Conservation (phyloP, 805 yeast genomes). For the Candida caryicola region DNA sequence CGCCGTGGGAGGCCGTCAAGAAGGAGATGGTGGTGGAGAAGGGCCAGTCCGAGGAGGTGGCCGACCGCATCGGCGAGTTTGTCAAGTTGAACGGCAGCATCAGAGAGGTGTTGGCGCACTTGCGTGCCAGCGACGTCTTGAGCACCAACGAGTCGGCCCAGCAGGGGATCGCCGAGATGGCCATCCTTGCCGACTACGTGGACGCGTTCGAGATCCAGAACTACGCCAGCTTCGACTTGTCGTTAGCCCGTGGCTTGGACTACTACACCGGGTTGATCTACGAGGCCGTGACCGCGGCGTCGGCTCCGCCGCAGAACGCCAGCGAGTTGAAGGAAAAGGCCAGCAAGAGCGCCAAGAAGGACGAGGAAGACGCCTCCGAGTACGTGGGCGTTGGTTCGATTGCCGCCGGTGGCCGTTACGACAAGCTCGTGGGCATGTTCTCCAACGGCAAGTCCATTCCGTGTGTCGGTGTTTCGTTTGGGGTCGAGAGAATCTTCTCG, state of each 20-base stretch:
- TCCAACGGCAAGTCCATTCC: slow-evolving; percentile 90
- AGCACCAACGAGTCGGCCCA: slow-evolving; percentile 68
- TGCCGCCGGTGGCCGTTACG: slow-evolving; percentile 99
- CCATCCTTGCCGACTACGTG: slow-evolving; percentile 66
- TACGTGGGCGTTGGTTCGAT: slow-evolving; percentile 98
- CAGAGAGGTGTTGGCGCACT: slow-evolving; percentile 53
- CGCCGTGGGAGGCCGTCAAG: slow-evolving; percentile 93
- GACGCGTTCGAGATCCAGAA: slow-evolving; percentile 76
- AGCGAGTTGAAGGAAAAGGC: slow-evolving; percentile 54
- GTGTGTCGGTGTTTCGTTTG: slow-evolving; percentile 96
- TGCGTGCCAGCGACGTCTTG: slow-evolving; percentile 58
- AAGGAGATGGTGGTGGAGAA: slow-evolving; percentile 91
- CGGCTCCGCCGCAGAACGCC: slow-evolving; percentile 92
- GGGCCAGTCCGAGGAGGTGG: slow-evolving; percentile 86
- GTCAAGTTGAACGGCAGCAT: slow-evolving; percentile 83
- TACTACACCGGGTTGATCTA: slow-evolving; percentile 96
- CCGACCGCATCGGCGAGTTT: slow-evolving; percentile 88
- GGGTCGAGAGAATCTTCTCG: slow-evolving; percentile 93
- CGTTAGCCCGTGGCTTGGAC: slow-evolving; percentile 95
- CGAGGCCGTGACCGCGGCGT: slow-evolving; percentile 92
- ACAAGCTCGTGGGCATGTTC: slow-evolving; percentile 95
- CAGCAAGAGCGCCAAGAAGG: slow-evolving; percentile 37
- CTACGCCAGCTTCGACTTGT: slow-evolving; percentile 80
- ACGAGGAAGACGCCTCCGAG: slow-evolving; percentile 89
- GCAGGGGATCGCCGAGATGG: slow-evolving; percentile 80